Conservation (phyloP, 331 rosid genomes). For the Quercus phellos region DNA sequence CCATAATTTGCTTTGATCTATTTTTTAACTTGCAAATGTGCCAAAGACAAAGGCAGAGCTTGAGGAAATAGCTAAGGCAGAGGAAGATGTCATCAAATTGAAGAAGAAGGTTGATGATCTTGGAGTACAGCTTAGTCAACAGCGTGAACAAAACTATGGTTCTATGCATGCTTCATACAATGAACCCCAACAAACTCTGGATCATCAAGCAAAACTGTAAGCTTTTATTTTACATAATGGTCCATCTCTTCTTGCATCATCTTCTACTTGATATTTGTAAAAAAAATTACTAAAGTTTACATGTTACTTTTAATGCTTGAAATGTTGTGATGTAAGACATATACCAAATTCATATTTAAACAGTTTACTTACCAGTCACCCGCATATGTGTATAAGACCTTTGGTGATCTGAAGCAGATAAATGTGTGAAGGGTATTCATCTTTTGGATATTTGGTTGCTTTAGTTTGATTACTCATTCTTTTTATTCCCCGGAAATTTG, state of each 20-base stretch:
- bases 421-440: background rate
- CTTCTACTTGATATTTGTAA: background rate
- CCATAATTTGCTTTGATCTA: conserved; percentile 17
- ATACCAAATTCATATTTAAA: background rate
- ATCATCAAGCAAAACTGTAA: conserved; percentile 42
- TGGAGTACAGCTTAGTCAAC: conserved; percentile 51
- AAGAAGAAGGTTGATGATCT: conserved; percentile 53
- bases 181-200: conserved; percentile 20
- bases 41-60: conserved; percentile 66
- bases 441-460: background rate
- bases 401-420: conserved; percentile 14
- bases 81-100: conserved; percentile 51
- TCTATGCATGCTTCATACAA: conserved; percentile 16
- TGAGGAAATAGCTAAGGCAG: conserved; percentile 58
- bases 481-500: conserved; percentile 9
- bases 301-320: background rate
- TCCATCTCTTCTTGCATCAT: background rate
- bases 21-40: conserved; percentile 21
- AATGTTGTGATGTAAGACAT: background rate
- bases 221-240: conserved; percentile 23
- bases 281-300: background rate
- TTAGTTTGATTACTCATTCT: conserved; percentile 5
- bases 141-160: conserved; percentile 32
- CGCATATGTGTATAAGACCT: conserved; percentile 1
- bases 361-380: background rate